Evolutionary conservation across 192 early-diverging fungal species (phyloP).

Genomic region (Umbelopsis vinacea): DNA sequence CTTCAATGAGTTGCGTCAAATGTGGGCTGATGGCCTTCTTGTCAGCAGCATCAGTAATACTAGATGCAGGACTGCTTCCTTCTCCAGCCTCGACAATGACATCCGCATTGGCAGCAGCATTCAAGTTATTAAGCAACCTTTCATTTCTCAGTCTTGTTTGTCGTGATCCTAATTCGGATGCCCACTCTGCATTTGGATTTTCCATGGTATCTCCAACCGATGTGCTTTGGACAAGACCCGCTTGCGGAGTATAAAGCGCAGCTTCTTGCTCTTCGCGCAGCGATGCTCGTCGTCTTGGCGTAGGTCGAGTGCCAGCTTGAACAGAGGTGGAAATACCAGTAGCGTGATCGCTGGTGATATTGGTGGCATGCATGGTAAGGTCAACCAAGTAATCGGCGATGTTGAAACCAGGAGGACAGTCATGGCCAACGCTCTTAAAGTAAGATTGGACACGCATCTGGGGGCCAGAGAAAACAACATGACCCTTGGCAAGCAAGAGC

Average conservation of each 20-base stretch:
- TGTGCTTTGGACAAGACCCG: background rate
- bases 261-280: slow-evolving; percentile 24
- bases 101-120: background rate
- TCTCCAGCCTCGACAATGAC: slow-evolving; percentile 26
- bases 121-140: background rate
- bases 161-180: slow-evolving; percentile 23
- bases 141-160: slow-evolving; percentile 19
- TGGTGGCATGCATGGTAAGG: slow-evolving; percentile 63
- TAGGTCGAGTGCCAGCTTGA: background rate
- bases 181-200: slow-evolving; percentile 32
- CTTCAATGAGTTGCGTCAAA: slow-evolving; percentile 36
- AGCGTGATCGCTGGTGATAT: background rate
- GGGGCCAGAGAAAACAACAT: slow-evolving; percentile 84
- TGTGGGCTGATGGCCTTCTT: slow-evolving; percentile 37
- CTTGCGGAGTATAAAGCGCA: slow-evolving; percentile 25
- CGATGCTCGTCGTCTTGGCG: slow-evolving; percentile 2
- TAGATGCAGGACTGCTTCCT: background rate
- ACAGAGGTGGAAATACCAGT: background rate
- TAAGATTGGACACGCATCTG: slow-evolving; percentile 63
- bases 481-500: slow-evolving; percentile 81
- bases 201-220: slow-evolving; percentile 17
- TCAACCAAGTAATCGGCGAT: slow-evolving; percentile 87
- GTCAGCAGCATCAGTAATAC: background rate
- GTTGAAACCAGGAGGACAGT: slow-evolving; percentile 88
- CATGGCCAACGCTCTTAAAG: slow-evolving; percentile 78